phyloP scores from a whole-genome alignment of 23 red algal species.

The Cyanidioschyzon merolae region DNA sequence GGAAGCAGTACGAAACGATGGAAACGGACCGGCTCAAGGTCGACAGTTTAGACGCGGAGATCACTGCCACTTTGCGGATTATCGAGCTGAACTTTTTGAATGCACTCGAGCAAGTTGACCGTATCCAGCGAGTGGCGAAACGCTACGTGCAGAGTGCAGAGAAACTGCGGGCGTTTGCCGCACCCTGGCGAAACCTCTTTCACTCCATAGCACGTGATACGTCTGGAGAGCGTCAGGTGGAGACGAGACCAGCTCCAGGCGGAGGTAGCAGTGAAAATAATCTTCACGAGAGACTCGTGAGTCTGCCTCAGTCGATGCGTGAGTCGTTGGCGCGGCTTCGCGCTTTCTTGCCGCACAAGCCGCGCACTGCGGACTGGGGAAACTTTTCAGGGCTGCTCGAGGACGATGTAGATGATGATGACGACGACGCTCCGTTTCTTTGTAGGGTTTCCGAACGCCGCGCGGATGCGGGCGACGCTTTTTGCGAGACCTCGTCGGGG shows the following conservation, averaged over 20 bases:
- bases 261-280: not conserved
- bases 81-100: slow-evolving; percentile 3
- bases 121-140: not conserved
- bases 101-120: not conserved
- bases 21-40: too few relatives aligned
- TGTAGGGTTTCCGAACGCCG: not conserved
- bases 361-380: not conserved
- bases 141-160: not conserved
- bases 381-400: not conserved
- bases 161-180: not conserved
- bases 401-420: not conserved
- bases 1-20: too few relatives aligned
- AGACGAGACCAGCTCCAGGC: not conserved
- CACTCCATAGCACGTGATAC: not conserved
- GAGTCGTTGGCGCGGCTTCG: not conserved
- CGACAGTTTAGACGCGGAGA: not conserved
- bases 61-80: not conserved
- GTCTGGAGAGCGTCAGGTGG: not conserved
- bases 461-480: not conserved
- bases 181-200: not conserved
- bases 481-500: not conserved
- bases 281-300: not conserved
- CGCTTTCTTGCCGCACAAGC: not conserved
- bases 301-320: not conserved
- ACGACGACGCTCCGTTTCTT: not conserved